Conservation (phyloP, 1,284 basidiomycete genomes). For the Volvariella volvacea region DNA sequence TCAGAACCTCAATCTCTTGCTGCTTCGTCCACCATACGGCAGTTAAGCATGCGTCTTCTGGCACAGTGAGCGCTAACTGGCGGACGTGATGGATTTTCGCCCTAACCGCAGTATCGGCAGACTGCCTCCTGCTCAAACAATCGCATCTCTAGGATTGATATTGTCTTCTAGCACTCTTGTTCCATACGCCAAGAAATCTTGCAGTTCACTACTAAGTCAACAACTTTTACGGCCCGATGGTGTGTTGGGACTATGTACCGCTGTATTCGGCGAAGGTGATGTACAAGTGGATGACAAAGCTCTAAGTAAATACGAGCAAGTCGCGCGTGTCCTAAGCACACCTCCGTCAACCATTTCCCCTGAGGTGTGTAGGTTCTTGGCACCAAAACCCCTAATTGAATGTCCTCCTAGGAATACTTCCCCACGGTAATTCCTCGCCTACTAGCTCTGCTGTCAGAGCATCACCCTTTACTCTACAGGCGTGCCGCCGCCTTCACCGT, state of each 20-base stretch:
- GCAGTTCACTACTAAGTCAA: constrained; percentile 52
- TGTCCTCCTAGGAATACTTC: constrained; percentile 53
- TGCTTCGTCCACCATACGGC: constrained; percentile 32
- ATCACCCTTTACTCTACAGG: constrained; percentile 38
- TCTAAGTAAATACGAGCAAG: constrained; percentile 62
- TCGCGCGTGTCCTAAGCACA: constrained; percentile 49
- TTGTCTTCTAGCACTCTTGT: constrained; percentile 39
- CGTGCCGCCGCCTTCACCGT: constrained; percentile 64
- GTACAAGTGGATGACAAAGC: constrained; percentile 40
- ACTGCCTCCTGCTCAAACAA: constrained; percentile 56
- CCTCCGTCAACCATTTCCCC: constrained; percentile 47
- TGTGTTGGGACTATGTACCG: constrained; percentile 56
- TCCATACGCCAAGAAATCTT: constrained; percentile 49
- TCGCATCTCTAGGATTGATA: constrained; percentile 53
- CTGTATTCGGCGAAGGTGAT: constrained; percentile 60
- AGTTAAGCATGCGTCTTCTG: constrained; percentile 48
- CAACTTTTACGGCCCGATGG: constrained; percentile 66
- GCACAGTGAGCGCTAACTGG: constrained; percentile 40
- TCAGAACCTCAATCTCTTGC: constrained; percentile 26
- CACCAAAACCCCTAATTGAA: too few relatives aligned
- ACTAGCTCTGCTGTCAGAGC: constrained; percentile 37
- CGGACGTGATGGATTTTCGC: too few relatives aligned
- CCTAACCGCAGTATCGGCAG: too few relatives aligned
- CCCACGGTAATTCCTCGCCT: constrained; percentile 46
- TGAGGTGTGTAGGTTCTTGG: constrained; percentile 36